These are phyloP conservation scores for Fagus crenata DNA, from an alignment of 306 rosid genomes.

Conservation along the genomic window DNA sequence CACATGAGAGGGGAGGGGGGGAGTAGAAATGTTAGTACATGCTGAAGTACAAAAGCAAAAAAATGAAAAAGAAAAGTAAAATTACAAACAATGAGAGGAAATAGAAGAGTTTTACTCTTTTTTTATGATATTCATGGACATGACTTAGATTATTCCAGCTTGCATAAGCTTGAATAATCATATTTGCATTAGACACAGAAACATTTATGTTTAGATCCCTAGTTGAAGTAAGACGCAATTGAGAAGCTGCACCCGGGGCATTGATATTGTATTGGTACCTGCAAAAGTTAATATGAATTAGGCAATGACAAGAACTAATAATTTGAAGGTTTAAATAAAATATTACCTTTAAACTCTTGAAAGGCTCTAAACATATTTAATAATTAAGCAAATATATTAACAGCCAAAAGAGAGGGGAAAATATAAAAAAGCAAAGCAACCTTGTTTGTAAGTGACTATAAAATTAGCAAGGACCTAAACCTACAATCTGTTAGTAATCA, in stretches of 20 bases:
- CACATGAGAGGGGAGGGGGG: neutral
- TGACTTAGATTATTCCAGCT: slow-evolving; percentile 87
- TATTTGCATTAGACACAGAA: slow-evolving; percentile 86
- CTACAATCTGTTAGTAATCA: neutral
- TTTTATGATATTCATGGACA: slow-evolving; percentile 51
- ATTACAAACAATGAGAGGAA: slow-evolving; percentile 19
- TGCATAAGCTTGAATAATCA: slow-evolving; percentile 98
- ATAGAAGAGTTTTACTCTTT: slow-evolving; percentile 45
- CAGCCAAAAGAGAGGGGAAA: neutral
- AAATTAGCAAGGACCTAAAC: neutral
- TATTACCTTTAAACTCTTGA: neutral
- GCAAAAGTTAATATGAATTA: slow-evolving; percentile 29
- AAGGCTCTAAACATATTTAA: neutral
- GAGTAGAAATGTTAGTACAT: slow-evolving; percentile 15
- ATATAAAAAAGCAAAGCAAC: neutral
- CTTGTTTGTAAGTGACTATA: neutral
- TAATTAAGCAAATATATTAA: neutral
- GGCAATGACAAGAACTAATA: slow-evolving; percentile 16
- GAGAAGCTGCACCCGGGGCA: slow-evolving; percentile 86
- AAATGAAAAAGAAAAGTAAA: slow-evolving; percentile 9
- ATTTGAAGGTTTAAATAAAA: neutral
- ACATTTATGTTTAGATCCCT: slow-evolving; percentile 88
- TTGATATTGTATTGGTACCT: slow-evolving; percentile 83
- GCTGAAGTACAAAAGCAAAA: neutral
- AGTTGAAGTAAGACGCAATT: slow-evolving; percentile 81